Conservation (phyloP, 441 rosid genomes). For the Pelargonium myrrhifolium region DNA sequence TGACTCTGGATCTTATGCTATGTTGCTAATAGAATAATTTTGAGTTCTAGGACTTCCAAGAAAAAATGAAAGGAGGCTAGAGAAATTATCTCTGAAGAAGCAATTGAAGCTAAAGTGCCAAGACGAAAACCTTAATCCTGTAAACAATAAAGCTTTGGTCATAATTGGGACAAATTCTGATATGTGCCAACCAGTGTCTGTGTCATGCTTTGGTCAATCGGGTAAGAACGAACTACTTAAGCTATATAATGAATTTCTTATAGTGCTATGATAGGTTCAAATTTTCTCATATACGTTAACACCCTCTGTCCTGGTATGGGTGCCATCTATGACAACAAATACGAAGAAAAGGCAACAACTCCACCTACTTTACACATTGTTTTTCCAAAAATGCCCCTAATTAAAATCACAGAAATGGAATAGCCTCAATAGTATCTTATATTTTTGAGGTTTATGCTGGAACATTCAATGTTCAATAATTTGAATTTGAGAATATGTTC, state of each 20-base stretch:
- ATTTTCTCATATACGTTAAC: not conserved
- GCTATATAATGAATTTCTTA: not conserved
- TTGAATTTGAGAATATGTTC: not conserved
- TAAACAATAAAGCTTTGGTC: slow-evolving; percentile 46
- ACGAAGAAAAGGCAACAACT: not conserved
- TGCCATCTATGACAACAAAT: not conserved
- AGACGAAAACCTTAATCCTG: slow-evolving; percentile 53
- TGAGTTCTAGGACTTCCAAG: slow-evolving; percentile 47
- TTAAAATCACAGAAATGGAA: not conserved
- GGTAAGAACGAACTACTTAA: slow-evolving; percentile 30
- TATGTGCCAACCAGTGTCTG: slow-evolving; percentile 37
- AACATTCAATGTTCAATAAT: not conserved
- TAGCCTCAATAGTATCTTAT: not conserved
- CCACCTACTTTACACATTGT: not conserved
- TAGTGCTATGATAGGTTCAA: not conserved
- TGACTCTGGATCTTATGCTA: slow-evolving; percentile 7
- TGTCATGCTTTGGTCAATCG: slow-evolving; percentile 34
- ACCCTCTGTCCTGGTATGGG: not conserved
- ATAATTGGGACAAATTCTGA: slow-evolving; percentile 39
- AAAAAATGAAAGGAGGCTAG: slow-evolving; percentile 44
- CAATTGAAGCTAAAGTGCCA: slow-evolving; percentile 89
- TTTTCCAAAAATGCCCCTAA: not conserved
- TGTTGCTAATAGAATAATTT: slow-evolving; percentile 17
- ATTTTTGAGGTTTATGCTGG: not conserved
- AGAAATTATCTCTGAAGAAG: slow-evolving; percentile 74